Evolutionary conservation across 345 rosid species (phyloP).

Genomic region (Gossypium australe): DNA sequence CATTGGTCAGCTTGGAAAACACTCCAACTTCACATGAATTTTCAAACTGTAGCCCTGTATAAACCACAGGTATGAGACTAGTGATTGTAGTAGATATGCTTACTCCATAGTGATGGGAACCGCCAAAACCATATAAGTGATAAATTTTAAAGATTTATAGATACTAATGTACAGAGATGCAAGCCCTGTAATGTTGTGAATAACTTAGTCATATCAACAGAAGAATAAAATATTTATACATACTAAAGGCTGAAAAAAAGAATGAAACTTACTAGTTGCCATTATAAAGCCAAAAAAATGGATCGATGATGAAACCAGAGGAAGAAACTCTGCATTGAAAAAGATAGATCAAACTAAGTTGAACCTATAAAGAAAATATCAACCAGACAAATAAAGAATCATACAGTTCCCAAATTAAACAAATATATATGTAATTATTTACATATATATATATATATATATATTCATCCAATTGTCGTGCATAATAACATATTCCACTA

Average conservation of each 20-base stretch:
- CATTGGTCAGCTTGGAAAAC: constrained; percentile 41
- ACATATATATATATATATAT: no score
- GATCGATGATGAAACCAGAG: not conserved
- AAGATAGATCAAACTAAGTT: not conserved
- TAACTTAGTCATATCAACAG: not conserved
- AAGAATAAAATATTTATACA: not conserved
- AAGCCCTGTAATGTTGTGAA: not conserved
- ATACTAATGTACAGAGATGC: not conserved
- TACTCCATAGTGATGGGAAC: not conserved
- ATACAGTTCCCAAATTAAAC: not conserved
- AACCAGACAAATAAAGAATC: not conserved
- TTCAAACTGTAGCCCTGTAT: constrained; percentile 18
- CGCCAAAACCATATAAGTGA: not conserved
- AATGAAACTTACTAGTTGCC: constrained; percentile 14
- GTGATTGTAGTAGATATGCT: not conserved
- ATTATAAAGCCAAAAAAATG: not conserved
- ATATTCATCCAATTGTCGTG: not conserved
- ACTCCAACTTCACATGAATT: constrained; percentile 41
- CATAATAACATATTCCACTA: not conserved
- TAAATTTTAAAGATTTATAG: not conserved
- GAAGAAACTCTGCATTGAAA: not conserved
- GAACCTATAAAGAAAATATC: not conserved
- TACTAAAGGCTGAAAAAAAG: not conserved
- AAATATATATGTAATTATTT: no score
- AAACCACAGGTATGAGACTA: not conserved